Evolutionary conservation across 1,284 basidiomycete species (phyloP).

Genomic region (Cryptococcus sp.): DNA sequence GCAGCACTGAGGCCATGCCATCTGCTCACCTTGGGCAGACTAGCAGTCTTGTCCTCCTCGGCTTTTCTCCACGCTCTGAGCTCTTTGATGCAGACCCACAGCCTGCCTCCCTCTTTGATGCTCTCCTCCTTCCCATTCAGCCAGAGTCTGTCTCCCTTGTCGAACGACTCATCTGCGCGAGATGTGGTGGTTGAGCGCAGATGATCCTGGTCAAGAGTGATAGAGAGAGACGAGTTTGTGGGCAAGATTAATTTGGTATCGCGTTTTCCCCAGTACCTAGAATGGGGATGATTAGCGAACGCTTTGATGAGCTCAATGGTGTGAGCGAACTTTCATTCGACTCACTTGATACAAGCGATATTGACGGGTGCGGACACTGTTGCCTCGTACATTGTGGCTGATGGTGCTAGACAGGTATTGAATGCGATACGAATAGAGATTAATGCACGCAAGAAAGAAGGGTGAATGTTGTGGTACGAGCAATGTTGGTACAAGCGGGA

Average conservation of each 20-base stretch:
- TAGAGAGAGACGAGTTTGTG: conserved; percentile 95
- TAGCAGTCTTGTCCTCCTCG: conserved; percentile 69
- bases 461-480: too few species aligned
- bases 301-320: neutral
- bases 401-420: too few species aligned
- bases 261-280: conserved; percentile 98
- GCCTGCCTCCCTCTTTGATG: conserved; percentile 77
- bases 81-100: conserved; percentile 84
- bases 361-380: conserved; percentile 93
- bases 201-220: conserved; percentile 95
- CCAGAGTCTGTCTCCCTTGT: conserved; percentile 77
- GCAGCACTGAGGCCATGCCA: neutral
- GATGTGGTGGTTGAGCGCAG: conserved; percentile 92
- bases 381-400: conserved; percentile 65
- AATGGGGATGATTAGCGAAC: neutral
- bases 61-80: conserved; percentile 75
- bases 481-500: too few species aligned
- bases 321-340: conserved; percentile 11
- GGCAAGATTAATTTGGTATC: conserved; percentile 93
- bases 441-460: too few species aligned
- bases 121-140: conserved; percentile 88
- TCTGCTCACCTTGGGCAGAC: conserved; percentile 64
- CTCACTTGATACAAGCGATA: conserved; percentile 93
- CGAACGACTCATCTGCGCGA: conserved; percentile 75
- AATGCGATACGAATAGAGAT: too few species aligned